Evolutionary conservation across 2,329 filamentous ascomycete species (phyloP), one percentile per base, ranked within the genome.

Genomic region (Diaporthe sp.): DNA sequence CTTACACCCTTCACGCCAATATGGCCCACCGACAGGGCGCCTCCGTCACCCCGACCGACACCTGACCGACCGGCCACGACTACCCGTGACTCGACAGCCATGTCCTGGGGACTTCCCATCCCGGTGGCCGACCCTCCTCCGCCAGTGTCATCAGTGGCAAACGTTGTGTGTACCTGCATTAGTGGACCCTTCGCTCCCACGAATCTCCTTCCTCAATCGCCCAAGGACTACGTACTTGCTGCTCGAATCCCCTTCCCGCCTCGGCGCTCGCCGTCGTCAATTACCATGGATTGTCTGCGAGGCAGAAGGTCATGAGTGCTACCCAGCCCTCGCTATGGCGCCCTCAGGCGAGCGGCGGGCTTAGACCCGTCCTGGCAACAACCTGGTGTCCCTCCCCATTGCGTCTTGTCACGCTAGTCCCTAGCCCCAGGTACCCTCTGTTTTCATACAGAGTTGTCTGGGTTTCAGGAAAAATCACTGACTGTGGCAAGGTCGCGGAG

Each of bases 111-210:
- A 68, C 65, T 22, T 31, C 6, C 22, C 9, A 42, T 55, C 17
- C 70, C 25, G 44, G 22, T 53, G 44, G 55, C n/a, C 31, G 22
- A n/a, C 31, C 25, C 70, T n/a, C 57, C 19, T 62, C 8, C 25
- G 34, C 3, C 44, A 42, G 12, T 69, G 49, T 55, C 46, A 31
- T 15, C 3, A 17, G 17, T 34, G 70, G 70, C 57, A 5, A 62
- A 12, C 34, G 31, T 53, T 39, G 22, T 25, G 22, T 62, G 70
- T 72, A 72, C 70, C 70, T 62, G 57, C 57, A 37, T 62, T 53
- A 62, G 70, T 46, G 70, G 57, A 9, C n/a, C n/a, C 5, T n/a
- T 34, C 34, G 8, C 42, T n/a, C 28, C 31, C 15, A 19, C 44
- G 69, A 28, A 49, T 51, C 12, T 19, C 70, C 19, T 15, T 70